A percentile compares a stretch with the other conserved stretches of the same genome.
These are phyloP conservation scores for Apiotrichum akiyoshidainum DNA, from an alignment of 1,284 basidiomycete species.

Conservation along the genomic window DNA sequence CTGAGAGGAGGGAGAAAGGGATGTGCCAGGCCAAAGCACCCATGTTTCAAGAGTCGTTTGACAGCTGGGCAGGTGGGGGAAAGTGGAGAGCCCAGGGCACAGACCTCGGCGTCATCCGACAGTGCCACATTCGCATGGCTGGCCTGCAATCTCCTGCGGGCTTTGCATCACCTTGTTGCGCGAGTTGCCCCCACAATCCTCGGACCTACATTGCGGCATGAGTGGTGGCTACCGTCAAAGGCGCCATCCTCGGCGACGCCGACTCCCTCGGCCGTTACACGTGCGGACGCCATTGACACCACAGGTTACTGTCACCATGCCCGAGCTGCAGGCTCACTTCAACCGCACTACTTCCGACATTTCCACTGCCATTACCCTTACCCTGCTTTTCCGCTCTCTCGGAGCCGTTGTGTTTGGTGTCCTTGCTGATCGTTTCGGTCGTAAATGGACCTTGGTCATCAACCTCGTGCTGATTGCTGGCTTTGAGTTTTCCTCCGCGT, in stretches of 20 bases:
- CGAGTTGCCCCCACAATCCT: too few relatives aligned
- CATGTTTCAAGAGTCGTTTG: too few relatives aligned
- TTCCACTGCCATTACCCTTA: conserved; percentile 81
- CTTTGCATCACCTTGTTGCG: too few relatives aligned
- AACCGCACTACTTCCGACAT: conserved; percentile 29
- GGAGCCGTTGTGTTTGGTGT: conserved; percentile 80
- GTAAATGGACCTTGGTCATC: conserved; percentile 80
- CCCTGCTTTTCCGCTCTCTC: conserved; percentile 81
- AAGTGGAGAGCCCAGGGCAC: too few relatives aligned
- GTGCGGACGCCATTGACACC: not conserved
- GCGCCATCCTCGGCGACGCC: too few relatives aligned
- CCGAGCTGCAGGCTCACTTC: conserved; percentile 12
- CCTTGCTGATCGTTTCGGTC: conserved; percentile 67
- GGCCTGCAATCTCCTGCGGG: too few relatives aligned
- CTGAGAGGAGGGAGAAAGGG: too few relatives aligned
- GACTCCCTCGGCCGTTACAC: too few relatives aligned
- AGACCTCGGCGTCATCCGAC: too few relatives aligned
- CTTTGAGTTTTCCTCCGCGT: conserved; percentile 69
- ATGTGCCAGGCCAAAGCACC: not conserved
- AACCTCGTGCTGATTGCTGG: conserved; percentile 69
- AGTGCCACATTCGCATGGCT: not conserved
- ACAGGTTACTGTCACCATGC: conserved; percentile 17
- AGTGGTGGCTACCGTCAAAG: too few relatives aligned
- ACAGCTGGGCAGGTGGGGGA: too few relatives aligned
- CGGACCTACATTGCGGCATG: too few relatives aligned